Percentiles rank a stretch among this genome's conserved stretches.
Conservation (phyloP, 2,329 filamentous ascomycete genomes). For the Metarhizium guizhouense region DNA sequence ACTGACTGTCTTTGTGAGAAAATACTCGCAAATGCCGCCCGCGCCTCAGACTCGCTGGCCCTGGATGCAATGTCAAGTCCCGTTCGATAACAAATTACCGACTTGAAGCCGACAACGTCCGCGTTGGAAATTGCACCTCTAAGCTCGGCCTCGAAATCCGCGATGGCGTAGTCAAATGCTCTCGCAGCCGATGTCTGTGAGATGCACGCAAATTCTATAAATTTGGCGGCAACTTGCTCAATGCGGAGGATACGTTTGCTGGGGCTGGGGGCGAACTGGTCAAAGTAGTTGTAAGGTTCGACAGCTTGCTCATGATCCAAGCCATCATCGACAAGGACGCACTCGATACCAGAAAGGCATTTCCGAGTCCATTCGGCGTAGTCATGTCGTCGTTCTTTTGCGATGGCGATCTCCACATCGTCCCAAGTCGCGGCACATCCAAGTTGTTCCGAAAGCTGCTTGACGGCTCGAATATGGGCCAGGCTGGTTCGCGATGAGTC, state of each 20-base stretch:
- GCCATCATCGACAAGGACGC: conserved; percentile 71
- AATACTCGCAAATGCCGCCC: conserved; percentile 30
- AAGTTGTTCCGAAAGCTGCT: conserved; percentile 58
- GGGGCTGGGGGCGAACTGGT: conserved; percentile 51
- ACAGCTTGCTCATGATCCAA: conserved; percentile 46
- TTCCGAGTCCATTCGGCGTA: conserved; percentile 49
- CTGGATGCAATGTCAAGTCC: conserved; percentile 51
- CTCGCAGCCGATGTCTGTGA: conserved; percentile 18
- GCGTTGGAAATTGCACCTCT: conserved; percentile 49
- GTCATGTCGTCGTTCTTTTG: conserved; percentile 30
- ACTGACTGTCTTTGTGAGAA: conserved; percentile 14
- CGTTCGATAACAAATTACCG: conserved; percentile 71
- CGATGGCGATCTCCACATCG: conserved; percentile 35
- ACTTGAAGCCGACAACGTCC: conserved; percentile 73
- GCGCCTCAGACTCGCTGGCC: conserved; percentile 32
- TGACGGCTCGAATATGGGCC: conserved; percentile 60
- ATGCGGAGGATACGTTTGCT: conserved; percentile 72
- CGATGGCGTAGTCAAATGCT: conserved; percentile 25
- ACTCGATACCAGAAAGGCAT: conserved; percentile 65
- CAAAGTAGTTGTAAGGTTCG: conserved; percentile 55
- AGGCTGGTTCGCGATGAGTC: conserved; percentile 52
- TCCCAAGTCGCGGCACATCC: conserved; percentile 56
- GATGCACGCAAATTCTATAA: conserved; percentile 41
- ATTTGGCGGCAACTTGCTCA: conserved; percentile 58
- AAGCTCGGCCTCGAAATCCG: conserved; percentile 35